phyloP scores from a whole-genome alignment of 2,329 filamentous ascomycete species.

The Stagonosporopsis rhizophila region DNA sequence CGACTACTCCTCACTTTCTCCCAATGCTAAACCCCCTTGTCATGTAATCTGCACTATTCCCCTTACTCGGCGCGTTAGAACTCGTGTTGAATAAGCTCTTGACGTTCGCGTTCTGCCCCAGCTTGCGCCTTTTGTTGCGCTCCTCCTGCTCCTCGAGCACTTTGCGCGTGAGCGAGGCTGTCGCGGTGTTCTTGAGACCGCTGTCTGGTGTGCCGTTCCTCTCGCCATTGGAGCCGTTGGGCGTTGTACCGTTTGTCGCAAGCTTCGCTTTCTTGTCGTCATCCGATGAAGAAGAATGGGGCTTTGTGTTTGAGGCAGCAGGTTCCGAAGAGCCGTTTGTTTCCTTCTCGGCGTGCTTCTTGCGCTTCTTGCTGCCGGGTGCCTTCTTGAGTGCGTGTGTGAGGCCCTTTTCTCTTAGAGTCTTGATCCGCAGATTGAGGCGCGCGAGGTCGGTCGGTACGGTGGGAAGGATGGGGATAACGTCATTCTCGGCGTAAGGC shows the following conservation, averaged over 20 bases:
- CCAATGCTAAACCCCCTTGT: constrained; percentile 56
- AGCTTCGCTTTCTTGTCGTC: constrained; percentile 29
- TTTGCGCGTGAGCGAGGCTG: constrained; percentile 83
- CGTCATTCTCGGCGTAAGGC: constrained; percentile 73
- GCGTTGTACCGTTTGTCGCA: constrained; percentile 19
- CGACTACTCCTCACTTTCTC: constrained; percentile 24
- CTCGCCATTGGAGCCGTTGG: background rate
- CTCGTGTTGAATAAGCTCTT: constrained; percentile 55
- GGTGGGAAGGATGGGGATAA: constrained; percentile 82
- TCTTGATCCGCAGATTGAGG: constrained; percentile 70
- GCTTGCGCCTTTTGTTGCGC: constrained; percentile 77
- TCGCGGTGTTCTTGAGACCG: constrained; percentile 87
- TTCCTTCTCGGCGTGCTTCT: constrained; percentile 57
- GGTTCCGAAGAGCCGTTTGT: constrained; percentile 22
- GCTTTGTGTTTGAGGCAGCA: constrained; percentile 15
- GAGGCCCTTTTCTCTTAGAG: constrained; percentile 74
- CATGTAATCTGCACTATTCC: constrained; percentile 59
- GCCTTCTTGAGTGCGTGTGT: constrained; percentile 90
- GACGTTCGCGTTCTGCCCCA: constrained; percentile 63
- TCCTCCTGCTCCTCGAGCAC: constrained; percentile 88
- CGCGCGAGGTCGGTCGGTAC: constrained; percentile 73
- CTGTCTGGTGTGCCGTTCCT: constrained; percentile 33
- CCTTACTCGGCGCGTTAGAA: constrained; percentile 42
- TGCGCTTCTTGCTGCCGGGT: constrained; percentile 71
- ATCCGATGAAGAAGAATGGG: constrained; percentile 29